These are phyloP conservation scores for Auxenochlorella protothecoides DNA, from an alignment of 139 green algal species.

Conservation along the genomic window DNA sequence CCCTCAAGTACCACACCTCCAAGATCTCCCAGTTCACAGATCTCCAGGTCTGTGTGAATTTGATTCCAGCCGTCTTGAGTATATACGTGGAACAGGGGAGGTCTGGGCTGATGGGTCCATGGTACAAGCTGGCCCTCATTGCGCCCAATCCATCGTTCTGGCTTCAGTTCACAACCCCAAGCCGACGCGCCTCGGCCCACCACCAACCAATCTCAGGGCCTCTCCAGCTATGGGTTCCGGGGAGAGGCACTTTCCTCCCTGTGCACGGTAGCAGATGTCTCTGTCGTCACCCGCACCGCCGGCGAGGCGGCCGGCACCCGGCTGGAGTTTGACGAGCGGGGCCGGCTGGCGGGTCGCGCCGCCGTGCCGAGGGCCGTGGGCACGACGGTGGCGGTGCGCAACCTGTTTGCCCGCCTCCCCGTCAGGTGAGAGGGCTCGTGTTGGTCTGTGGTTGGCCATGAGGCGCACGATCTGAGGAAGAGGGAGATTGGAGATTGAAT, in stretches of 20 bases:
- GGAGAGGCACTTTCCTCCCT: constrained; percentile 91
- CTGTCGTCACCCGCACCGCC: constrained; percentile 71
- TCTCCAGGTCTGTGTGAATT: constrained; percentile 38
- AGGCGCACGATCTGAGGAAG: no score
- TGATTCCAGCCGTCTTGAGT: no score
- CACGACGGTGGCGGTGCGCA: constrained; percentile 75
- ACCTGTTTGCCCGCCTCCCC: constrained; percentile 82
- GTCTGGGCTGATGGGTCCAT: not conserved
- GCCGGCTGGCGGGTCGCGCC: constrained; percentile 16
- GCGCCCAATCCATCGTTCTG: not conserved
- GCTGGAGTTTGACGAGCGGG: constrained; percentile 63
- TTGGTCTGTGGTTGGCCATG: not conserved
- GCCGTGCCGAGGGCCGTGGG: constrained; percentile 56
- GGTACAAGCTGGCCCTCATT: not conserved
- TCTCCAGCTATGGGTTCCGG: constrained; percentile 89
- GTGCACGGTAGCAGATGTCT: constrained; percentile 62
- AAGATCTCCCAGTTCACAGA: constrained; percentile 81
- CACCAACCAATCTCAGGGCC: constrained; percentile 23
- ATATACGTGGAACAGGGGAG: no score
- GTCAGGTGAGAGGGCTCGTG: constrained; percentile 49
- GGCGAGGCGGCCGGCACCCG: constrained; percentile 34
- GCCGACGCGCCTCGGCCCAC: not conserved
- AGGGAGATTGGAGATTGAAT: not conserved
- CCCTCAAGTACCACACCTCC: constrained; percentile 92
- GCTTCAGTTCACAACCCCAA: not conserved